Conservation (phyloP, 257 asterid species). For the Echium plantagineum region DNA sequence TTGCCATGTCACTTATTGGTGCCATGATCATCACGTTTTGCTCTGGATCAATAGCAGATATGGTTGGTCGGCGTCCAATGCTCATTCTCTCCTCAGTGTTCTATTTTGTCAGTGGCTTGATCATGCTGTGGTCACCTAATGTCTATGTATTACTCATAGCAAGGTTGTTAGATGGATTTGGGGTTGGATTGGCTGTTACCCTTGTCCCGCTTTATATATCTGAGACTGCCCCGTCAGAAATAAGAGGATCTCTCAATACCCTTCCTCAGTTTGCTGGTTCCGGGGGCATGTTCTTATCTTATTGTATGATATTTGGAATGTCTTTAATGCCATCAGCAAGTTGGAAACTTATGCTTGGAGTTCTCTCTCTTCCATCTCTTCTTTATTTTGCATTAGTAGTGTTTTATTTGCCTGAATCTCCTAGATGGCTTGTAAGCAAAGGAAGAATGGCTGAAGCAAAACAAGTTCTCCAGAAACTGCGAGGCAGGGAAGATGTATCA, state of each 20-base stretch:
- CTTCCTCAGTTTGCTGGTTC: slow-evolving; percentile 74
- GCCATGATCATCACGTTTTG: slow-evolving; percentile 67
- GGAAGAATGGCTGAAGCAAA: slow-evolving; percentile 72
- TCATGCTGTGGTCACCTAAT: slow-evolving; percentile 82
- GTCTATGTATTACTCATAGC: slow-evolving; percentile 59
- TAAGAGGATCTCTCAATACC: slow-evolving; percentile 61
- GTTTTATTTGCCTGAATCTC: slow-evolving; percentile 68
- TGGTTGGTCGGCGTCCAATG: slow-evolving; percentile 70
- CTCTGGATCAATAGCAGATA: slow-evolving; percentile 64
- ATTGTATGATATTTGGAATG: slow-evolving; percentile 71
- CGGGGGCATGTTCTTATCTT: slow-evolving; percentile 67
- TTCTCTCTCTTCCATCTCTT: slow-evolving; percentile 67
- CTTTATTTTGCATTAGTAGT: slow-evolving; percentile 42
- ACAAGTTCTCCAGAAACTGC: slow-evolving; percentile 52
- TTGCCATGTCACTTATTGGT: slow-evolving; percentile 77
- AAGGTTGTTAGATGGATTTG: slow-evolving; percentile 70
- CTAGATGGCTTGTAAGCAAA: slow-evolving; percentile 82
- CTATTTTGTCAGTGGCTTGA: slow-evolving; percentile 59
- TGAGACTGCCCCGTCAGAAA: slow-evolving; percentile 79
- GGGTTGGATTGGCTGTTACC: slow-evolving; percentile 68
- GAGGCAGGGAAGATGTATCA: slow-evolving; percentile 73
- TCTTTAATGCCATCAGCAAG: slow-evolving; percentile 48
- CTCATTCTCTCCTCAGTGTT: slow-evolving; percentile 58
- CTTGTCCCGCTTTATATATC: slow-evolving; percentile 69
- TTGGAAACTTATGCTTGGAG: slow-evolving; percentile 81